These are phyloP conservation scores for Geotrichum histeridarum DNA, from an alignment of 1,139 yeast species.

Conservation along the genomic window DNA sequence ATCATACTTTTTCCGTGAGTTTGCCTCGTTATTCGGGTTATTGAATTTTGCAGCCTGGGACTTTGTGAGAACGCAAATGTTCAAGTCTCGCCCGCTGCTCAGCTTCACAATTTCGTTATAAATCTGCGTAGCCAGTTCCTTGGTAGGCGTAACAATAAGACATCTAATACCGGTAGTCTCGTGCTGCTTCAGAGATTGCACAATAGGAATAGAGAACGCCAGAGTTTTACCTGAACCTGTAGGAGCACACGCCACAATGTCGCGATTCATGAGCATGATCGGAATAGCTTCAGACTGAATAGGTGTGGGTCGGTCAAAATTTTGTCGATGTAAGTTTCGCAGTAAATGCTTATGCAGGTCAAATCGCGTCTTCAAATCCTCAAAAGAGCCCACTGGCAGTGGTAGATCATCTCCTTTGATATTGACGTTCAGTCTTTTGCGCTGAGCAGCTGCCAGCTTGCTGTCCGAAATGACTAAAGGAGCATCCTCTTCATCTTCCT, in stretches of 20 bases:
- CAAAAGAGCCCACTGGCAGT: constrained; percentile 82
- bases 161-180: constrained; percentile 54
- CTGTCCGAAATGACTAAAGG: constrained; percentile 49
- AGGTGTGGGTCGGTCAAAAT: constrained; percentile 82
- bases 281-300: constrained; percentile 88
- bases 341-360: constrained; percentile 59
- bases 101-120: constrained; percentile 62
- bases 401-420: constrained; percentile 78
- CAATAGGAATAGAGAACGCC: constrained; percentile 82
- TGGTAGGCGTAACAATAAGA: constrained; percentile 84
- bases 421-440: constrained; percentile 56
- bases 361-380: constrained; percentile 67
- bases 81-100: constrained; percentile 48
- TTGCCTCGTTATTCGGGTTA: constrained; percentile 39
- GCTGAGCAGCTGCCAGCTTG: constrained; percentile 53
- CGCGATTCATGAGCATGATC: constrained; percentile 56
- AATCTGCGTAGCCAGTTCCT: constrained; percentile 84
- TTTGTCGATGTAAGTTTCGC: constrained; percentile 59
- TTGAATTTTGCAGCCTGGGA: constrained; percentile 69
- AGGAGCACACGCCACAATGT: constrained; percentile 94
- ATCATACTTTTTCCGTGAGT: constrained; percentile 63
- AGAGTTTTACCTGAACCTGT: constrained; percentile 99
- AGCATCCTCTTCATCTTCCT: constrained; percentile 34
- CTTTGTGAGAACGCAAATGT: constrained; percentile 66
- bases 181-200: constrained; percentile 45